Percentiles rank a stretch among this genome's conserved stretches.
Evolutionary conservation across 1,139 yeast genomes (phyloP).

Genomic region (Komagataea norvegica): DNA sequence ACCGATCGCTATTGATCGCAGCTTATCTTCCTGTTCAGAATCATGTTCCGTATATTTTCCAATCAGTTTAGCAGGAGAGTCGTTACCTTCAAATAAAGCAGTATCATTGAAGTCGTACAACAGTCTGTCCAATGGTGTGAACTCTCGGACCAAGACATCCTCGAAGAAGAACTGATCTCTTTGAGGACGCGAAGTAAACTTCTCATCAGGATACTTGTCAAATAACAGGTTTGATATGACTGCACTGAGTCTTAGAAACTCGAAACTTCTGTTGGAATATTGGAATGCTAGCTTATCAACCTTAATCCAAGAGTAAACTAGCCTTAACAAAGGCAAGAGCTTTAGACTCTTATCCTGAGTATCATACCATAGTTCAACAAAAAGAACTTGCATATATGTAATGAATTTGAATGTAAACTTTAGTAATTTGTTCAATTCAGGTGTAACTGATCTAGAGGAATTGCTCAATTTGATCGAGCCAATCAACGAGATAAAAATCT

Average conservation of each 20-base stretch:
- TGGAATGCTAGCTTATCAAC: slow-evolving; percentile 40
- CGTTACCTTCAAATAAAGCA: slow-evolving; percentile 29
- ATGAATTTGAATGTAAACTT: slow-evolving; percentile 32
- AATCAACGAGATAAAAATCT: slow-evolving; percentile 26
- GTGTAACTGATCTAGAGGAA: slow-evolving; percentile 14
- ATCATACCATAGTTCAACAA: slow-evolving; percentile 17
- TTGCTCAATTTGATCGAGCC: slow-evolving; percentile 27
- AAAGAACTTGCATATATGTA: slow-evolving; percentile 25
- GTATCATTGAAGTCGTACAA: slow-evolving; percentile 60
- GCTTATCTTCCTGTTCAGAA: slow-evolving; percentile 29
- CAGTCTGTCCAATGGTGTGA: slow-evolving; percentile 46
- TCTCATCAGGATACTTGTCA: slow-evolving; percentile 24
- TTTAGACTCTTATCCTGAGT: slow-evolving; percentile 3
- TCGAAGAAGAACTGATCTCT: slow-evolving; percentile 56
- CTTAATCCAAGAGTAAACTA: slow-evolving; percentile 52
- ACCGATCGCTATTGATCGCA: slow-evolving; percentile 36
- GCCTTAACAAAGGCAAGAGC: slow-evolving; percentile 35
- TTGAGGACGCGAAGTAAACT: slow-evolving; percentile 32
- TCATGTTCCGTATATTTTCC: slow-evolving; percentile 28
- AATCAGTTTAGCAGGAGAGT: slow-evolving; percentile 27
- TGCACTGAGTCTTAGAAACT: slow-evolving; percentile 35
- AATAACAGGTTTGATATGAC: slow-evolving; percentile 23
- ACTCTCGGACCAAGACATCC: slow-evolving; percentile 60
- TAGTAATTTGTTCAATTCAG: slow-evolving; percentile 26
- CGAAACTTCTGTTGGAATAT: slow-evolving; percentile 34